These are phyloP conservation scores for Gamsiella multidivaricata DNA, from an alignment of 192 early-diverging fungal genomes.

Conservation along the genomic window DNA sequence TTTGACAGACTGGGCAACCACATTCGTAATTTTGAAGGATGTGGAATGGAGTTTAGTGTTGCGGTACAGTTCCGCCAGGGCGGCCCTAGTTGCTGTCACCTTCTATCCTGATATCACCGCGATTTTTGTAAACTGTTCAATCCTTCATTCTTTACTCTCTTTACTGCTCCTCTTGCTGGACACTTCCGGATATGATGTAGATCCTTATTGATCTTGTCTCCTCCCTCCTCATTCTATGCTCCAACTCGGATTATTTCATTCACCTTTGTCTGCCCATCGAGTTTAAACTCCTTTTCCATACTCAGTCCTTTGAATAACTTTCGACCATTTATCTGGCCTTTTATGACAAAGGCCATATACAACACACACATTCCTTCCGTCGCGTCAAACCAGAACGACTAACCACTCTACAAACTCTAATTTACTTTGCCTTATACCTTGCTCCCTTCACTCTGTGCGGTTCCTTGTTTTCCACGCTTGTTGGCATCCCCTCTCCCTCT, in stretches of 20 bases:
- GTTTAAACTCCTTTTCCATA: conserved; percentile 1
- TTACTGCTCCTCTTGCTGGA: not conserved
- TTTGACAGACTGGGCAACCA: conserved; percentile 1
- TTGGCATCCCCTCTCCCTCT: too few relatives aligned
- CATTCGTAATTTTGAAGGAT: not conserved
- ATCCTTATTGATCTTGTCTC: not conserved
- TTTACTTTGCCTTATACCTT: too few relatives aligned
- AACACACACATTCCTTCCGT: too few relatives aligned
- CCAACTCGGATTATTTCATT: conserved; percentile 8
- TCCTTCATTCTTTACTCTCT: not conserved
- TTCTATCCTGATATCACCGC: conserved; percentile 8
- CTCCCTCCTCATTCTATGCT: conserved; percentile 6
- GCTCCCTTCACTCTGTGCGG: too few relatives aligned
- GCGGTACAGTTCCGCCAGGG: not conserved
- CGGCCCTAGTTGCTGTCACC: not conserved
- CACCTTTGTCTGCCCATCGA: too few relatives aligned
- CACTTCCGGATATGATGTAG: too few relatives aligned
- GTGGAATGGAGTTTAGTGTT: not conserved
- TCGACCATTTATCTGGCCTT: not conserved
- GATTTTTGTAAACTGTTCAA: too few relatives aligned
- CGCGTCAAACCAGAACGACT: too few relatives aligned
- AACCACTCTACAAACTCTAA: too few relatives aligned
- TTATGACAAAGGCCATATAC: too few relatives aligned
- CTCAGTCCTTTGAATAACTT: not conserved
- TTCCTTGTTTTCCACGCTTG: too few relatives aligned